A percentile compares a stretch with the other conserved stretches of the same genome.
Conservation (phyloP, 2,329 filamentous ascomycete species). For the Hypoxylon sp. region DNA sequence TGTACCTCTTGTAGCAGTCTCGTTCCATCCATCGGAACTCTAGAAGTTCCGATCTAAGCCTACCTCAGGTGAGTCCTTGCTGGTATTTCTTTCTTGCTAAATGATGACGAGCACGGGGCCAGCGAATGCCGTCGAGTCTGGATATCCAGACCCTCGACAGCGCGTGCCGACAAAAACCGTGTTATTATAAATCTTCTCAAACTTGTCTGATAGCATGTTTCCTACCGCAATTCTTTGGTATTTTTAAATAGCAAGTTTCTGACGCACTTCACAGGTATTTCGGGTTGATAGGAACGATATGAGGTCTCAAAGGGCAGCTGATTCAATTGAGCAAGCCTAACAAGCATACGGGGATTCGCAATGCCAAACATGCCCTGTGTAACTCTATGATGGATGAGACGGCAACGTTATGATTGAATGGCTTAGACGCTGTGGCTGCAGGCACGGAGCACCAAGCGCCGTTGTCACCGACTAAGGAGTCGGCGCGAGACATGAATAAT, state of each 20-base stretch:
- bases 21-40: not conserved
- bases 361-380: not conserved
- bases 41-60: not conserved
- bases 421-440: not conserved
- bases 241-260: constrained; percentile 7
- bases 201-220: constrained; percentile 64
- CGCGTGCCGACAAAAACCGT: constrained; percentile 75
- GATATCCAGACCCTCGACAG: constrained; percentile 37
- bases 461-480: not conserved
- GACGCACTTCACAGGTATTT: constrained; percentile 8
- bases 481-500: not conserved
- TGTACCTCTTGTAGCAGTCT: not conserved
- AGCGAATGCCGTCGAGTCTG: constrained; percentile 59
- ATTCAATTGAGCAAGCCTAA: no score
- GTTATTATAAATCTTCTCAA: constrained; percentile 74
- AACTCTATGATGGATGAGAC: not conserved
- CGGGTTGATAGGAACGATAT: not conserved
- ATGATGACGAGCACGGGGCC: constrained; percentile 71
- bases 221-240: not conserved
- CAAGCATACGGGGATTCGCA: not conserved
- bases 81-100: constrained; percentile 21
- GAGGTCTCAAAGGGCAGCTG: not conserved
- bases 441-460: not conserved
- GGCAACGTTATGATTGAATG: no score
- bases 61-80: constrained; percentile 33